Conservation (phyloP, 208 protist species). For the Crithidia thermophila region DNA sequence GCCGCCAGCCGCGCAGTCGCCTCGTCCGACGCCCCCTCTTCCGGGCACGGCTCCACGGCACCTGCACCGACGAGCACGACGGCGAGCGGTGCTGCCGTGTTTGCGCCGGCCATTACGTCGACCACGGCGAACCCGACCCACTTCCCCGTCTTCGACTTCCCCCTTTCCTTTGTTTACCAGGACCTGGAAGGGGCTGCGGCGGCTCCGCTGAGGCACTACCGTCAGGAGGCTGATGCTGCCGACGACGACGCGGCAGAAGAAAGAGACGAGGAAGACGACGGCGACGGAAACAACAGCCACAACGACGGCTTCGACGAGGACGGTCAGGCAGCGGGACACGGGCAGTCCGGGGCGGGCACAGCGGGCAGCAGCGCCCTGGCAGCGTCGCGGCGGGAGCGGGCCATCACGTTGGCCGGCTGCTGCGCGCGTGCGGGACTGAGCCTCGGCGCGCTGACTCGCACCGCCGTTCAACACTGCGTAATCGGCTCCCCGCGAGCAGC, state of each 20-base stretch:
- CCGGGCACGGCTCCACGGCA: background rate
- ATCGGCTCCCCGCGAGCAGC: slow-evolving; percentile 36
- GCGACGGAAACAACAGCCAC: slow-evolving; percentile 6
- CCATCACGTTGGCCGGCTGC: slow-evolving; percentile 57
- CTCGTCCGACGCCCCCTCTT: background rate
- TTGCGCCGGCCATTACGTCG: slow-evolving; percentile 42
- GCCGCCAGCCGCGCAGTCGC: slow-evolving; percentile 24
- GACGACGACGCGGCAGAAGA: slow-evolving; percentile 21
- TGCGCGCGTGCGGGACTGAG: slow-evolving; percentile 56
- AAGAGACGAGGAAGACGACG: slow-evolving; percentile 1
- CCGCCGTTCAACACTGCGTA: slow-evolving; percentile 65
- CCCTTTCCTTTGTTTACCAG: slow-evolving; percentile 18
- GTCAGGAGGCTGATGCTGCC: slow-evolving; percentile 10
- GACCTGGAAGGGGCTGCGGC: background rate
- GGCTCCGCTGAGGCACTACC: slow-evolving; percentile 21
- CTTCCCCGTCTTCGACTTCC: slow-evolving; percentile 55
- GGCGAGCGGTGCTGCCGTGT: slow-evolving; percentile 50
- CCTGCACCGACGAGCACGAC: slow-evolving; percentile 17
- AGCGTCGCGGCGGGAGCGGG: slow-evolving; percentile 27
- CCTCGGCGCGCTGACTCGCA: slow-evolving; percentile 63
- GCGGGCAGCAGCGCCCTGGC: slow-evolving; percentile 16
- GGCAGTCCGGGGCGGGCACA: too few relatives aligned
- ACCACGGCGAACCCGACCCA: slow-evolving; percentile 39
- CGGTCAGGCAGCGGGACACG: too few relatives aligned
- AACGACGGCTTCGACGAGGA: slow-evolving; percentile 23